Evolutionary conservation across 2,329 filamentous ascomycete genomes (phyloP).

Genomic region (Trichophyton verrucosum): DNA sequence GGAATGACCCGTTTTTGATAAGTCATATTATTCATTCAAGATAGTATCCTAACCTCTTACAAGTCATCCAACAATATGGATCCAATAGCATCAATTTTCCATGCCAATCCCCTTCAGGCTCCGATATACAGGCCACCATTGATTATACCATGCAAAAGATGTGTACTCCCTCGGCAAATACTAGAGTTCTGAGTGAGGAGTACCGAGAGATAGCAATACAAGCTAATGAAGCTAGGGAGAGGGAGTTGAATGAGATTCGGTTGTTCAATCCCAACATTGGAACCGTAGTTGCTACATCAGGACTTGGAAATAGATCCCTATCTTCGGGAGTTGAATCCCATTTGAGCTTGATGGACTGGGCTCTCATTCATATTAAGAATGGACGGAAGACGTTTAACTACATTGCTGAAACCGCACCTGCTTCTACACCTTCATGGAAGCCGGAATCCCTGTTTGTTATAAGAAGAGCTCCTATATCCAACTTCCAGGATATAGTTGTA

Average conservation of each 20-base stretch:
- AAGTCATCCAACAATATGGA: not conserved
- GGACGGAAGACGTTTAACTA: not conserved
- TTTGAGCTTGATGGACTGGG: not conserved
- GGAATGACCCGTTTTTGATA: too few relatives aligned
- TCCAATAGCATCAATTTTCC: not conserved
- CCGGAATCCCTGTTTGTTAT: not conserved
- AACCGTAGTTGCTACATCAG: not conserved
- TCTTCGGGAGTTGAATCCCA: not conserved
- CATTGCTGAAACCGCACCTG: not conserved
- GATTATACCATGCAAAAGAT: not conserved
- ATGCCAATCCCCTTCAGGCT: not conserved
- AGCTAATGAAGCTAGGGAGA: not conserved
- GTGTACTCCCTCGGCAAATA: not conserved
- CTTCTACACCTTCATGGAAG: not conserved
- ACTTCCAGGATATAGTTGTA: not conserved
- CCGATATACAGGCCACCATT: not conserved
- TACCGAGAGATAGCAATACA: not conserved
- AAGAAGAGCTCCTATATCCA: not conserved
- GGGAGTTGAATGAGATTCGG: not conserved
- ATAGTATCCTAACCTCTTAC: not conserved
- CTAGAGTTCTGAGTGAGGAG: not conserved
- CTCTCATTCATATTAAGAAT: not conserved
- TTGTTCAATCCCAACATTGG: constrained; percentile 3
- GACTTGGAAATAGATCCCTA: not conserved
- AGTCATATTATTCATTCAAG: not conserved